These are phyloP conservation scores for Tetradesmus lagerheimii DNA, from an alignment of 139 green algal species.

Conservation along the genomic window DNA sequence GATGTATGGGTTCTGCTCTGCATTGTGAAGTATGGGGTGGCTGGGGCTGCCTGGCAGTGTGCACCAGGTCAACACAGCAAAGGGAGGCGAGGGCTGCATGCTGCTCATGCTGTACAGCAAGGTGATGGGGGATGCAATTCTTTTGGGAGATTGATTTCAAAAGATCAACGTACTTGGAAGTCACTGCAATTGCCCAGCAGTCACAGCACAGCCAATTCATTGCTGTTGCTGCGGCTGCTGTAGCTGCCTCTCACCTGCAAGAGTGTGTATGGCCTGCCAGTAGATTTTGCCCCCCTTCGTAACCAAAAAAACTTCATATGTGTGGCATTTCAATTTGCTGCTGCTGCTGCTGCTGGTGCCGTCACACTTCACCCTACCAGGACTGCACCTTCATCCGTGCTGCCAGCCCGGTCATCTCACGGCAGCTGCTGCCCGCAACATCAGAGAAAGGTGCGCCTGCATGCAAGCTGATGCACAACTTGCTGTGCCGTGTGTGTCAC, in stretches of 20 bases:
- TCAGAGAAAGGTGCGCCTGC: not conserved
- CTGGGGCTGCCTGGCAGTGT: not conserved
- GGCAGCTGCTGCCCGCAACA: constrained; percentile 14
- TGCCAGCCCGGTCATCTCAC: not conserved
- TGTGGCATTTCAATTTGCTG: not conserved
- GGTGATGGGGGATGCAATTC: too few species aligned
- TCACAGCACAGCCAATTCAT: too few species aligned
- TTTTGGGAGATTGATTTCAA: too few species aligned
- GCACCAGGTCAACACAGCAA: not conserved
- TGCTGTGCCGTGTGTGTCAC: not conserved
- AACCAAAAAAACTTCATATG: too few species aligned
- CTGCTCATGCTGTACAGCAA: not conserved
- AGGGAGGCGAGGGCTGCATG: not conserved
- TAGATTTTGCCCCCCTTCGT: too few species aligned
- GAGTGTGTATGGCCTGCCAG: too few species aligned
- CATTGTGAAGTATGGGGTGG: too few species aligned
- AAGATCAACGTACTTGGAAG: too few species aligned
- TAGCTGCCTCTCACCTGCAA: too few species aligned
- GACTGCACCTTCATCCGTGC: constrained; percentile 20
- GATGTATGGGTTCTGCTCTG: too few species aligned
- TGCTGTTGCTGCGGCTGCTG: too few species aligned
- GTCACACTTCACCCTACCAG: not conserved
- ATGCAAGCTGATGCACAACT: not conserved
- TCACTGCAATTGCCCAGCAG: too few species aligned
- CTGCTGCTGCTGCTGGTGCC: not conserved